A percentile compares a stretch with the other conserved stretches of the same genome.
phyloP scores from a whole-genome alignment of 1,284 basidiomycete genomes.

The Ceratobasidium sp. region DNA sequence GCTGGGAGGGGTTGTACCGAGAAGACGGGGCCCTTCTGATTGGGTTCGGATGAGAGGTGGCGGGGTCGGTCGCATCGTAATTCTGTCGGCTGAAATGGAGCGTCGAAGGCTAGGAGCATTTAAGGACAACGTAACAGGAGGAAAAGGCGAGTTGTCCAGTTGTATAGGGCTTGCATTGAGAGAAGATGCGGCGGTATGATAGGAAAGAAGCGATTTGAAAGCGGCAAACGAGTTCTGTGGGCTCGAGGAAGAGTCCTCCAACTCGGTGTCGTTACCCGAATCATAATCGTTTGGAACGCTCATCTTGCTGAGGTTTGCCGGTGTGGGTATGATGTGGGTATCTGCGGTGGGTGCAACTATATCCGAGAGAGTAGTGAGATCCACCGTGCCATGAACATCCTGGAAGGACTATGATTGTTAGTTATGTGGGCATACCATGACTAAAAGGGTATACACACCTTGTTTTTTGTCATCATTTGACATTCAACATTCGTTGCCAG shows the following conservation, averaged over 20 bases:
- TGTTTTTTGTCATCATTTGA: too few species aligned
- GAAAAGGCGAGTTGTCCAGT: not conserved
- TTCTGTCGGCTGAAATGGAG: conserved; percentile 37
- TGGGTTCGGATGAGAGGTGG: conserved; percentile 23
- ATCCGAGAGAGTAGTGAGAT: too few species aligned
- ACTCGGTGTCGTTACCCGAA: conserved; percentile 36
- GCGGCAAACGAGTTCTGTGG: not conserved
- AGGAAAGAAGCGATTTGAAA: conserved; percentile 18
- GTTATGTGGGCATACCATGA: too few species aligned
- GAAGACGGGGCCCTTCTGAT: not conserved
- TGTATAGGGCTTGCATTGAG: conserved; percentile 1
- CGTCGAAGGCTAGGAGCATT: not conserved
- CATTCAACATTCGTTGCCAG: too few species aligned
- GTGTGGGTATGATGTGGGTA: too few species aligned
- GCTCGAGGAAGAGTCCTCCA: not conserved
- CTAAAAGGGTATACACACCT: too few species aligned
- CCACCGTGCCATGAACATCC: too few species aligned
- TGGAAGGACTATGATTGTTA: too few species aligned
- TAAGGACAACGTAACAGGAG: not conserved
- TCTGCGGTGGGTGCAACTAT: too few species aligned
- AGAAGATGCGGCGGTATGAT: conserved; percentile 22
- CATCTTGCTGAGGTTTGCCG: not conserved
- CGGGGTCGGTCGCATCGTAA: conserved; percentile 25
- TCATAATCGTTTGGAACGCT: not conserved
- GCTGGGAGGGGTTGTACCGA: not conserved